Percentiles rank a stretch among this genome's conserved stretches.
phyloP scores from a whole-genome alignment of 108 stramenopile species.

The Cylindrotheca fusiformis region DNA sequence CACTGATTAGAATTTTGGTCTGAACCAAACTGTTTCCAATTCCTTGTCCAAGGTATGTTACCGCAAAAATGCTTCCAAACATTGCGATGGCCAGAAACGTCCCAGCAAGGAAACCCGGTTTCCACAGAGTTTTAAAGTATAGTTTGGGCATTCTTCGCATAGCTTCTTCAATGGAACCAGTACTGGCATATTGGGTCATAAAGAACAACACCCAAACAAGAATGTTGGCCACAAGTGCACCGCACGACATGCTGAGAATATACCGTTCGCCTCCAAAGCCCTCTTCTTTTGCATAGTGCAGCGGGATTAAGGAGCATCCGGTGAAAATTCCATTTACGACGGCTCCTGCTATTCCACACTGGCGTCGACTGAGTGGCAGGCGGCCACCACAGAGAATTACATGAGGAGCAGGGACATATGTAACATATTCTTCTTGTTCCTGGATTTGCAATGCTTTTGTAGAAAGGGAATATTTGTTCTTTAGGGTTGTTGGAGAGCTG shows the following conservation, averaged over 20 bases:
- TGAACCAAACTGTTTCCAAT: constrained; percentile 71
- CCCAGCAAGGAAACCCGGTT: constrained; percentile 43
- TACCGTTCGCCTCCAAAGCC: constrained; percentile 42
- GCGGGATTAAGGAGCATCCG: constrained; percentile 59
- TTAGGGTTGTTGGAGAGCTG: constrained; percentile 7
- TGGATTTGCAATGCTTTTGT: neutral
- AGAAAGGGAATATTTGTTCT: neutral
- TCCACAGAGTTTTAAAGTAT: constrained; percentile 54
- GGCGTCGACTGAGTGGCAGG: constrained; percentile 24
- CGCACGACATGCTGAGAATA: constrained; percentile 50
- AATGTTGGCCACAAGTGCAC: constrained; percentile 45
- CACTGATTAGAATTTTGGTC: constrained; percentile 48
- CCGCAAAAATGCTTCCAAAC: constrained; percentile 68
- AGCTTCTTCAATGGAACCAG: constrained; percentile 1
- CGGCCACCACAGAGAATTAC: constrained; percentile 6
- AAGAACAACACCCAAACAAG: constrained; percentile 33
- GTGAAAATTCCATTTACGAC: constrained; percentile 61
- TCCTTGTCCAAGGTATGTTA: constrained; percentile 73
- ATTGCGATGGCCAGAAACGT: constrained; percentile 68
- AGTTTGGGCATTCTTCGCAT: constrained; percentile 43
- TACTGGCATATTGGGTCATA: neutral
- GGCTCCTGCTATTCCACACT: constrained; percentile 62
- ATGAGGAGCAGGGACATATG: neutral
- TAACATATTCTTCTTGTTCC: neutral
- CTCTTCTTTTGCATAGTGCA: constrained; percentile 57